These are phyloP conservation scores for Diophrys appendiculata DNA, from an alignment of 73 alveolate species.

Conservation along the genomic window DNA sequence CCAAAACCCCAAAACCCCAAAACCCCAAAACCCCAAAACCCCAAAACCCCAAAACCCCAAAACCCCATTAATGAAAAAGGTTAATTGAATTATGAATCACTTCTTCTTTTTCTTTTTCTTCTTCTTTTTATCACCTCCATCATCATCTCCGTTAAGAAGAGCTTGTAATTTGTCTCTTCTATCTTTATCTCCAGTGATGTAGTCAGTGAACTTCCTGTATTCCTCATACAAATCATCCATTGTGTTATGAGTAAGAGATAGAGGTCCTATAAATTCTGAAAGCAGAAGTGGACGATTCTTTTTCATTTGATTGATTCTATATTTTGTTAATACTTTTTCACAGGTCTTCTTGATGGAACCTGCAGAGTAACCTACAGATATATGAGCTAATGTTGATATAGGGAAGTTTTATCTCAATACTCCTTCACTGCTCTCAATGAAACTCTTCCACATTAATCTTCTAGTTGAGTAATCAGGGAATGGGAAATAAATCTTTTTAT, in stretches of 20 bases:
- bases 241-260: slow-evolving; percentile 68
- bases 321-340: slow-evolving; percentile 71
- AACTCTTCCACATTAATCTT: slow-evolving; percentile 64
- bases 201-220: slow-evolving; percentile 52
- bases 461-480: slow-evolving; percentile 84
- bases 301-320: slow-evolving; percentile 68
- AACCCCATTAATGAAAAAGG: no score
- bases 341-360: slow-evolving; percentile 73
- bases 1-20: no score
- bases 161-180: slow-evolving; percentile 62
- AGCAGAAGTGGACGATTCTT: slow-evolving; percentile 69
- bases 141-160: slow-evolving; percentile 54
- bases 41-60: no score
- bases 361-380: slow-evolving; percentile 81
- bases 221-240: slow-evolving; percentile 62
- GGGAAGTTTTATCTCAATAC: slow-evolving; percentile 73
- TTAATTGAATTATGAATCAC: no score
- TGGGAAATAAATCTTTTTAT: slow-evolving; percentile 80
- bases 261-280: slow-evolving; percentile 76
- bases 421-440: slow-evolving; percentile 72
- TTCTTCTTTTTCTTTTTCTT: slow-evolving; percentile 66
- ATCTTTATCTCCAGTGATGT: slow-evolving; percentile 54
- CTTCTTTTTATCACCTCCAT: slow-evolving; percentile 66
- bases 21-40: no score
- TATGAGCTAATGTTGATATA: slow-evolving; percentile 78